Percentiles rank a stretch among this genome's conserved stretches.
phyloP scores from a whole-genome alignment of 441 rosid genomes.

The Hypseocharis bilobata region DNA sequence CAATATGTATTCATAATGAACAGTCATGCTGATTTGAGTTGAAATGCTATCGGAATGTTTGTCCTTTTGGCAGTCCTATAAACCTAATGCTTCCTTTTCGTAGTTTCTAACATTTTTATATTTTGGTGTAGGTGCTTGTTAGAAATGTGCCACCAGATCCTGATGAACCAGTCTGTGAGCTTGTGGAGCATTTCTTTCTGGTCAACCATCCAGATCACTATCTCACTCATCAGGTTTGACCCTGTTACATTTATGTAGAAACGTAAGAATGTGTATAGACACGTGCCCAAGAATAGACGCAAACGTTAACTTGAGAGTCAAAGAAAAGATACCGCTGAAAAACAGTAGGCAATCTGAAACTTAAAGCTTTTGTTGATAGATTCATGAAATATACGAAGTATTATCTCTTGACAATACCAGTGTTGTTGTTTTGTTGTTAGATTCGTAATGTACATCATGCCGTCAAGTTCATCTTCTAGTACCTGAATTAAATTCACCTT shows the following conservation, averaged over 20 bases:
- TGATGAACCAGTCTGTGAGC: conserved; percentile 67
- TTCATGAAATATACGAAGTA: neutral
- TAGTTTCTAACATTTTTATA: neutral
- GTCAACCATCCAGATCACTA: conserved; percentile 90
- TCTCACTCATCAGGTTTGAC: conserved; percentile 68
- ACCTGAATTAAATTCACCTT: neutral
- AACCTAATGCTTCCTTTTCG: neutral
- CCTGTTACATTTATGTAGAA: conserved; percentile 4
- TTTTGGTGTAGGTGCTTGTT: conserved; percentile 57
- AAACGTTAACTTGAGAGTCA: too few relatives aligned
- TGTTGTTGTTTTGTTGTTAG: neutral
- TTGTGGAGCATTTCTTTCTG: conserved; percentile 67
- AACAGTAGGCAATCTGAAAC: too few relatives aligned
- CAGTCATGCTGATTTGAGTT: neutral
- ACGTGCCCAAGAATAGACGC: neutral
- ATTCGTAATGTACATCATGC: neutral
- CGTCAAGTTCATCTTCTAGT: neutral
- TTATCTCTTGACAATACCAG: neutral
- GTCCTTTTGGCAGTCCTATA: neutral
- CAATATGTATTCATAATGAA: neutral
- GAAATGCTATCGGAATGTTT: neutral
- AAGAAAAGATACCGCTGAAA: too few relatives aligned
- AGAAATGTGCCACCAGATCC: conserved; percentile 84
- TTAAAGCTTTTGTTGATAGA: neutral
- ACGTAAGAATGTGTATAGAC: neutral